phyloP scores from a whole-genome alignment of 2,329 filamentous ascomycete species.

The Penicillium hesseltinei region DNA sequence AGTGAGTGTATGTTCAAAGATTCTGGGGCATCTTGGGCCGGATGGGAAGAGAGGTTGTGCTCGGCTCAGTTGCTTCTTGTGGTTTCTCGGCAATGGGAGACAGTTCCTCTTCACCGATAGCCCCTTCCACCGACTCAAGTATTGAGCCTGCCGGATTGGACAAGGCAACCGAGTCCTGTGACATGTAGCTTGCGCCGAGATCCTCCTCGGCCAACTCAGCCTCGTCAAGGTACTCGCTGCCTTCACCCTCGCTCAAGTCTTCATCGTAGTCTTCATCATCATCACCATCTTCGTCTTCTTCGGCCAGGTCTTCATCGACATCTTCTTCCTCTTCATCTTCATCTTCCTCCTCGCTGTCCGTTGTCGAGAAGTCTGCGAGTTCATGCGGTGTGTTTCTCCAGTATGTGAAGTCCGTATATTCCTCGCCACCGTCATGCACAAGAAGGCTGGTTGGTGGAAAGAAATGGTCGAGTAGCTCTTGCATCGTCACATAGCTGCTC shows the following conservation, averaged over 20 bases:
- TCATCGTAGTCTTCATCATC: slow-evolving; percentile 49
- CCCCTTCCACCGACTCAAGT: slow-evolving; percentile 36
- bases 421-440: slow-evolving; percentile 84
- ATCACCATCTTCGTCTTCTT: slow-evolving; percentile 49
- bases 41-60: slow-evolving; percentile 20
- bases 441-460: slow-evolving; percentile 89
- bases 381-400: slow-evolving; percentile 86
- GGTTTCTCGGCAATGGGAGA: slow-evolving; percentile 6
- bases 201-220: slow-evolving; percentile 48
- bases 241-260: slow-evolving; percentile 52
- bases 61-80: slow-evolving; percentile 4
- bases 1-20: slow-evolving; percentile 12
- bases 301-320: slow-evolving; percentile 42
- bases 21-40: slow-evolving; percentile 18
- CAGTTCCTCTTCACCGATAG: slow-evolving; percentile 27
- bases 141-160: slow-evolving; percentile 47
- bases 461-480: slow-evolving; percentile 96
- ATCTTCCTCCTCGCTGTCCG: slow-evolving; percentile 61
- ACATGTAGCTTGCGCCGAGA: slow-evolving; percentile 38
- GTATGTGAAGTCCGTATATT: slow-evolving; percentile 96
- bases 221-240: slow-evolving; percentile 48
- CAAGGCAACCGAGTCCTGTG: slow-evolving; percentile 46
- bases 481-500: slow-evolving; percentile 95
- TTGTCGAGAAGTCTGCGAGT: slow-evolving; percentile 83
- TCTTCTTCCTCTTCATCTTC: slow-evolving; percentile 45